Base-by-base conservation (phyloP, 2,329 filamentous ascomycete species). In the Aspergillus arachidicola region DNA sequence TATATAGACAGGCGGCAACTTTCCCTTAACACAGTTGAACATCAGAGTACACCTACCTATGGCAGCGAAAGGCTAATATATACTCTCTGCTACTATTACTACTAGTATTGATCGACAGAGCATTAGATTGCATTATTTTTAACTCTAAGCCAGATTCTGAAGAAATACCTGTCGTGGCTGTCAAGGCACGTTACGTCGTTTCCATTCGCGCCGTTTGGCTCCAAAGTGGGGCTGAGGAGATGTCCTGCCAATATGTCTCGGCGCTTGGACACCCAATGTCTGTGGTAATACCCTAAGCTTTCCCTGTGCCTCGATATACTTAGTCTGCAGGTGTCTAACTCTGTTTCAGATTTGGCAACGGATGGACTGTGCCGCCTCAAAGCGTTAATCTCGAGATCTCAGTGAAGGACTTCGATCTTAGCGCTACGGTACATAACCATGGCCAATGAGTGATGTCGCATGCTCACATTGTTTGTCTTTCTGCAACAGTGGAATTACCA, bases 401-500 rank as follows among this genome's bases (percentile, higher is more conserved):
- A 23, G 19, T 34, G 21, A 55, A 36, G 30, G 30, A 41, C 6
- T 21, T 32, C 34, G 23, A 55, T 36, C 32, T 38, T 30, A 67
- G 60, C 63, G 63, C 61, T 34, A 57, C 28, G n/a, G n/a, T n/a
- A 36, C 16, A 48, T 23, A 12, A 41, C 19, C 3, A 19, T 38
- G 23, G 19, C 66, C 60, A 68, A 66, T 62, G 45, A 56, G 23
- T 16, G 34, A 50, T 21, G 32, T 54, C 12, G 48, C 32, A 57
- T 50, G 19, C 30, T 28, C 34, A 26, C 50, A 51, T 53, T 45
- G 55, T 34, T 23, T 58, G 55, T 59, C 57, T 38, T 56, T 60
- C 60, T 65, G 63, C 63, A 65, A 65, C 65, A 60, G 38, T 36
- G 28, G 53, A 56, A 41, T 45, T 51, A 10, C 26, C 23, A 45